phyloP scores from a whole-genome alignment of 108 stramenopile genomes.

The Aurantiochytrium sp. region DNA sequence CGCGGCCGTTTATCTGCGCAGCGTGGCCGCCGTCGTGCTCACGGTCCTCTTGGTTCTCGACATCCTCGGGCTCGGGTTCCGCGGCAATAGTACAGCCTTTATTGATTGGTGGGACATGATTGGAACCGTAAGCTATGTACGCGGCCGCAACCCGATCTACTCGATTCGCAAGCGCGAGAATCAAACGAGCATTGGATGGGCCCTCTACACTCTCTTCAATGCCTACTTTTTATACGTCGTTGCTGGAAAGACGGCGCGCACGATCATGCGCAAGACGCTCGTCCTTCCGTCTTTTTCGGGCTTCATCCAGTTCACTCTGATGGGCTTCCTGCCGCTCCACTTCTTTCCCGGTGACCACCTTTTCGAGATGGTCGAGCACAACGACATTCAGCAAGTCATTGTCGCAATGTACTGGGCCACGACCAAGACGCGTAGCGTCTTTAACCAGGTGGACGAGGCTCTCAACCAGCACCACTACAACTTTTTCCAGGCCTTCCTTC shows the following conservation, averaged over 20 bases:
- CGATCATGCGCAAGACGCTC: background rate
- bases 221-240: background rate
- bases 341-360: slow-evolving; percentile 9
- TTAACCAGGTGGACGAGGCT: background rate
- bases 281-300: background rate
- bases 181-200: background rate
- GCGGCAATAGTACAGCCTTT: background rate
- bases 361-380: background rate
- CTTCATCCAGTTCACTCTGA: background rate
- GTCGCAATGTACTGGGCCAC: background rate
- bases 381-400: background rate
- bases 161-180: background rate
- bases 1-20: background rate
- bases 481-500: background rate
- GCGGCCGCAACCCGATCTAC: background rate
- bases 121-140: background rate
- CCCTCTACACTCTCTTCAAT: background rate
- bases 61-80: background rate
- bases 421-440: background rate
- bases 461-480: background rate
- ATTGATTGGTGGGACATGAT: slow-evolving; percentile 18
- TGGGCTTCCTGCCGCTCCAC: background rate
- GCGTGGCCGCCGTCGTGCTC: background rate
- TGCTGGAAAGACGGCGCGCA: background rate
- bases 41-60: background rate